A percentile compares a stretch with the other conserved stretches of the same genome.
Conservation (phyloP, 2,329 filamentous ascomycete species). For the Trichoderma hamatum region DNA sequence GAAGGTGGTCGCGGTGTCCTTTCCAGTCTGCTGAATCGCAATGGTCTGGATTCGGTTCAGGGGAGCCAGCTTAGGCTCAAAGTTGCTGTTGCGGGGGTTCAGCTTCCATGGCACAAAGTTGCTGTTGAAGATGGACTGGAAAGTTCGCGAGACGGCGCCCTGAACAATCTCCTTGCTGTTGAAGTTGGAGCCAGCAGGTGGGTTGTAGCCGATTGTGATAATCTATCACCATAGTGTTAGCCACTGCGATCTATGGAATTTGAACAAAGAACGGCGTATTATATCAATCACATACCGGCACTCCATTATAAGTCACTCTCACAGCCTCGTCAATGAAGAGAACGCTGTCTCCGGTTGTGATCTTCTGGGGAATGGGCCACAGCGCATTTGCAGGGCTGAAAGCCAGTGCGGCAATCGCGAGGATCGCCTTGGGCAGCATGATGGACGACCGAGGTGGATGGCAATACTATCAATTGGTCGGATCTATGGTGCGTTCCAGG, state of each 20-base stretch:
- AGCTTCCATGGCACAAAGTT: slow-evolving; percentile 83
- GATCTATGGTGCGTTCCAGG: background rate
- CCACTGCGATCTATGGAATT: background rate
- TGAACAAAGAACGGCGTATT: background rate
- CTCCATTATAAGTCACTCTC: slow-evolving; percentile 60
- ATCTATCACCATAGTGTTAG: slow-evolving; percentile 44
- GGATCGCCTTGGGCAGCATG: slow-evolving; percentile 26
- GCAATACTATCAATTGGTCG: slow-evolving; percentile 3
- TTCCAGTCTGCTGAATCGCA: slow-evolving; percentile 62
- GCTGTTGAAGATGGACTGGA: slow-evolving; percentile 65
- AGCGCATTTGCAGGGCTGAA: slow-evolving; percentile 51
- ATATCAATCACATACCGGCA: slow-evolving; percentile 3
- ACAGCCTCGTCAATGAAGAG: slow-evolving; percentile 58
- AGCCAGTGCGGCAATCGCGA: slow-evolving; percentile 46
- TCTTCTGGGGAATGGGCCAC: slow-evolving; percentile 60
- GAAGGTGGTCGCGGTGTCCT: slow-evolving; percentile 57
- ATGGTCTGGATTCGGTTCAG: slow-evolving; percentile 60
- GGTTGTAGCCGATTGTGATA: slow-evolving; percentile 50
- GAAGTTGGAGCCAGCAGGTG: slow-evolving; percentile 44
- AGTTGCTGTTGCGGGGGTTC: slow-evolving; percentile 62
- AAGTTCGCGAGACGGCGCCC: slow-evolving; percentile 60
- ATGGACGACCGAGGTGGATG: slow-evolving; percentile 1
- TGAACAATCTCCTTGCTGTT: slow-evolving; percentile 58
- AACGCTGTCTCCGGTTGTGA: slow-evolving; percentile 54
- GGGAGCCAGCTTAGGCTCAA: slow-evolving; percentile 59